A percentile compares a stretch with the other conserved stretches of the same genome.
phyloP scores from a whole-genome alignment of 2,329 filamentous ascomycete species.

The Colletotrichum truncatum region DNA sequence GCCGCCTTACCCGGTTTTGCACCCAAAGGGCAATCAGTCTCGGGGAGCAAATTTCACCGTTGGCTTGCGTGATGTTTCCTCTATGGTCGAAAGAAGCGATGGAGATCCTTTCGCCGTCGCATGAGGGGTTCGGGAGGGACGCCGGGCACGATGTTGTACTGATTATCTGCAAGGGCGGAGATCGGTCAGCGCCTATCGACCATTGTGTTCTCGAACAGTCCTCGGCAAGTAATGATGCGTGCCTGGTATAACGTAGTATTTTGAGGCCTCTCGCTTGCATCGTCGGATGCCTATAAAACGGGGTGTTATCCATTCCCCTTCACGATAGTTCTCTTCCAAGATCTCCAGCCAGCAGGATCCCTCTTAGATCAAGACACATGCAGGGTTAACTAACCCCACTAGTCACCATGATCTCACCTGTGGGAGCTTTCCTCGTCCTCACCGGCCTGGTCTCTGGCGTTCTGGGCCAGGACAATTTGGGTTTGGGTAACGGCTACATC shows the following conservation, averaged over 20 bases:
- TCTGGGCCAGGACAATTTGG: slow-evolving; percentile 42
- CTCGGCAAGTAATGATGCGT: neutral
- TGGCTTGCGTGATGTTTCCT: neutral
- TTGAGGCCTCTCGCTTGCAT: neutral
- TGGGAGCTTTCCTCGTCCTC: neutral
- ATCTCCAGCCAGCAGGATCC: neutral
- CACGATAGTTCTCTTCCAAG: too few species aligned
- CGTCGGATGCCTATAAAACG: too few species aligned
- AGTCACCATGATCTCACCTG: neutral
- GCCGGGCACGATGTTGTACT: neutral
- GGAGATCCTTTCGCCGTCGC: neutral
- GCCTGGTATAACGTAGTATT: neutral
- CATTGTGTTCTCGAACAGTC: neutral
- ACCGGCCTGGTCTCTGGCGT: neutral
- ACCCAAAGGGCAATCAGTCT: neutral
- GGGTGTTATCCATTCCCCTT: too few species aligned
- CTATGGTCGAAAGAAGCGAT: neutral
- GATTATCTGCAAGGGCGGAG: neutral
- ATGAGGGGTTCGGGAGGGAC: neutral
- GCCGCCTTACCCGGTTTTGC: neutral
- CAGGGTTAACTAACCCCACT: neutral
- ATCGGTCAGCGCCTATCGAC: neutral
- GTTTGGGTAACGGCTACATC: slow-evolving; percentile 50
- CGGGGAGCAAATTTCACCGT: neutral
- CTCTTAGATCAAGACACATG: too few species aligned